Base-by-base conservation (phyloP, 2,329 filamentous ascomycete genomes). In the Colletotrichum theobromicola region DNA sequence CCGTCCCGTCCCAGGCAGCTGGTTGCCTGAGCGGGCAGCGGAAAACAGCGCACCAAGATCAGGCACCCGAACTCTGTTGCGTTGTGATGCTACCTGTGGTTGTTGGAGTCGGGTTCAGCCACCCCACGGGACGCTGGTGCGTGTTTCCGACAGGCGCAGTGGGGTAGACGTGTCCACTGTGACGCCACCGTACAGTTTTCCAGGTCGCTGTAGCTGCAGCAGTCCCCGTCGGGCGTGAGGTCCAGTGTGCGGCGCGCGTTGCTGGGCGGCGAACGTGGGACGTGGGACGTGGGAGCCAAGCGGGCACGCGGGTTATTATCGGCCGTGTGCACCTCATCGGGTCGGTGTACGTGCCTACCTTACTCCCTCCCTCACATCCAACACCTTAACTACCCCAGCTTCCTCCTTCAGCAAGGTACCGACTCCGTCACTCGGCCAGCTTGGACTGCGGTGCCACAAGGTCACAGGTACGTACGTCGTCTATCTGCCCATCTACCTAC, bases 91-190 rank as follows among this genome's bases (percentile, higher is more conserved):
- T 57, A 7, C 42, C 24, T 21, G n/a, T 46, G 26, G 55, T 21
- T 50, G 42, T 50, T 50, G 42, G 30, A 30, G 30, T 13, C 16
- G 42, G 37, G 42, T 18, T 24, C 72, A 67, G 61, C 72, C 72
- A 71, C 68, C 62, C 72, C 68, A 72, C 57, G 67, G 72, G 67
- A 74, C 67, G 68, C 61, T 71, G 72, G 42, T 67, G 68, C 67
- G 62, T 21, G 62, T 72, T 72, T 74, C 72, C 68, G 46, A 72
- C 72, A 50, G 57, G 72, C 57, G 63, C 34, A 37, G 72, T 75
- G 72, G 72, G 63, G 67, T 28, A 53, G 28, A 50, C 42, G 24
- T 46, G 53, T 61, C 67, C 67, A 71, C 42, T 58, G 65, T 72
- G 70, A 72, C 70, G 53, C 65, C 70, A 70, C 70, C 66, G n/a